Base-by-base conservation (phyloP, 2,329 filamentous ascomycete genomes). In the Fonsecaea multimorphosa region DNA sequence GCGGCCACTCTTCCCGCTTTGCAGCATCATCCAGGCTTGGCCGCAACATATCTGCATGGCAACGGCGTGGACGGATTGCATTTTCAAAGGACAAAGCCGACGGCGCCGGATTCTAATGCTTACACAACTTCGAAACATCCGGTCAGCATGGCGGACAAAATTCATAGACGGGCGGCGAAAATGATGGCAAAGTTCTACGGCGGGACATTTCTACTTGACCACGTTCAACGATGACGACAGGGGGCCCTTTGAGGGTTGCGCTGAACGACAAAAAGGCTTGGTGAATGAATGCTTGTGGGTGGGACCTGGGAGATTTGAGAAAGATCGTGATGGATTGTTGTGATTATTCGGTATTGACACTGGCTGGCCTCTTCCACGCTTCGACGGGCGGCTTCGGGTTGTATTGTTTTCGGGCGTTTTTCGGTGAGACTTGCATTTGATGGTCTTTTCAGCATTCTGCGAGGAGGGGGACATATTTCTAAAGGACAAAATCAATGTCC, bases 1-100 rank as follows among this genome's bases (percentile, higher is more conserved):
- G 44, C 9, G 44, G 8, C 8, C 19, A 49, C 44, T 24, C 7
- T 4, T 24, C 9, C 44, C 19, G 19, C 44, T 11, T 9, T 24
- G 46, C 44, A 49, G 24, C 16, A 29, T 14, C 14, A 32, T 31
- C 34, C 58, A 27, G 31, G n/a, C 19, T 53, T 44, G 29, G 32
- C 51, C 58, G 32, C 32, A 14, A 29, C 44, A 32, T 32, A 57
- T 29, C 63, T 60, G 64, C 64, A 66, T 63, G 38, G 52, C 40
- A 31, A 44, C 24, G 64, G 64, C 64, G 64, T 40, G 64, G 11
- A 60, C 46, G 63, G 36, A 52, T 61, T 63, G 60, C 60, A 66
- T 66, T 63, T 66, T 22, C 31, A 54, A 24, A 40, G 36, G 24
- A 52, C 36, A 16, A 46, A 40, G 52, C 34, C 16, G 27, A 61